phyloP scores from a whole-genome alignment of 306 rosid genomes.

The Citrullus colocynthis region DNA sequence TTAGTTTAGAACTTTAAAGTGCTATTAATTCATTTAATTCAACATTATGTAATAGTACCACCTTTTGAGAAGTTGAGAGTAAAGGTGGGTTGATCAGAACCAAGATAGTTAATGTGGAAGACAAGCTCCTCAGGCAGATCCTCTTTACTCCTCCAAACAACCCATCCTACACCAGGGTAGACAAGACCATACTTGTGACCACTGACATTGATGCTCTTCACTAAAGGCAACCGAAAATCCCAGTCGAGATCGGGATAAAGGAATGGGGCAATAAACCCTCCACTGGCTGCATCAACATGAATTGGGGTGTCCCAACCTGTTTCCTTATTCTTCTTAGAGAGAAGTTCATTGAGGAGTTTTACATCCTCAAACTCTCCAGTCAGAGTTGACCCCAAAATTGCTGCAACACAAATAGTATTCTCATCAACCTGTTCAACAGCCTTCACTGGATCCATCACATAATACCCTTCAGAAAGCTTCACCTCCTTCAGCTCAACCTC shows the following conservation, averaged over 20 bases:
- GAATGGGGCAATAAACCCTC: constrained; percentile 92
- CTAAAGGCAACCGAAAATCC: constrained; percentile 74
- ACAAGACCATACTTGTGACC: constrained; percentile 92
- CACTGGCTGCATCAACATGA: constrained; percentile 96
- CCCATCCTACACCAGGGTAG: constrained; percentile 92
- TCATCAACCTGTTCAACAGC: constrained; percentile 90
- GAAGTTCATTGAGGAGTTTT: constrained; percentile 69
- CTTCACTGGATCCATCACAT: constrained; percentile 67
- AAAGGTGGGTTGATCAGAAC: constrained; percentile 95
- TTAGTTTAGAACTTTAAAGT: neutral
- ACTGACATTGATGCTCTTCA: constrained; percentile 90
- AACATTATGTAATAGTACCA: constrained; percentile 25
- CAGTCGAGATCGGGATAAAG: constrained; percentile 76
- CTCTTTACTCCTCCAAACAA: constrained; percentile 65
- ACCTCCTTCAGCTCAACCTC: constrained; percentile 92
- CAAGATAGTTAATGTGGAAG: constrained; percentile 90
- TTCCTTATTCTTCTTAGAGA: constrained; percentile 56
- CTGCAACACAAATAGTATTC: constrained; percentile 91
- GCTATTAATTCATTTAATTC: neutral
- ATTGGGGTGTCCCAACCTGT: constrained; percentile 98
- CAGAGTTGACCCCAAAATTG: constrained; percentile 82
- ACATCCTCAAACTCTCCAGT: constrained; percentile 94
- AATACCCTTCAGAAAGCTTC: constrained; percentile 46
- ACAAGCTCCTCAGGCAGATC: constrained; percentile 90
- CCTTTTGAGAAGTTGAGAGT: constrained; percentile 99